Conservation (phyloP, 2,329 filamentous ascomycete species). For the Diaporthe humulicola region DNA sequence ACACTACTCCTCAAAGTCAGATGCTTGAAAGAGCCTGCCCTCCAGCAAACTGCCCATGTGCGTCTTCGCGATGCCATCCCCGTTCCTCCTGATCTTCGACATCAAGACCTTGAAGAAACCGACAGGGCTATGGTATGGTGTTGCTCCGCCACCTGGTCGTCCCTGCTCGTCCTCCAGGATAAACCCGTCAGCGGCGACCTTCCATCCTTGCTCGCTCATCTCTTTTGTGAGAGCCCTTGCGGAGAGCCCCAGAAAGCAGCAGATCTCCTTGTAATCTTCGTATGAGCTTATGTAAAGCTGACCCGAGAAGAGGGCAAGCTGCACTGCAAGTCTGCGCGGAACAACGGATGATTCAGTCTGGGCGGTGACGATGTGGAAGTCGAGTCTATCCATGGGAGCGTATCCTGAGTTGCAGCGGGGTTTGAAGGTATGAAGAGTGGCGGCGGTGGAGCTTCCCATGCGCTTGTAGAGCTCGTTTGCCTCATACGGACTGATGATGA, state of each 20-base stretch:
- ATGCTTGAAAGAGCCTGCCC: constrained; percentile 38
- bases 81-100: constrained; percentile 52
- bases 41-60: constrained; percentile 56
- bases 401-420: constrained; percentile 46
- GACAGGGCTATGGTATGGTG: constrained; percentile 48
- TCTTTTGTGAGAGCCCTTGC: constrained; percentile 42
- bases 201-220: constrained; percentile 8
- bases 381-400: constrained; percentile 59
- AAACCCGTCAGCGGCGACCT: constrained; percentile 51
- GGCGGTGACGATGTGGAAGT: constrained; percentile 56
- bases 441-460: constrained; percentile 53
- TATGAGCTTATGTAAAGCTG: constrained; percentile 72
- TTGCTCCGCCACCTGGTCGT: constrained; percentile 43
- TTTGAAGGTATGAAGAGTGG: constrained; percentile 66
- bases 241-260: constrained; percentile 64
- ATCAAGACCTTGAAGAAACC: constrained; percentile 54
- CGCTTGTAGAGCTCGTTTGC: constrained; percentile 62
- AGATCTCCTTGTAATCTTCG: constrained; percentile 66
- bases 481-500: constrained; percentile 74
- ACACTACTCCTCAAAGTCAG: constrained; percentile 4
- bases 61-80: constrained; percentile 55
- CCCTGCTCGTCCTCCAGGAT: constrained; percentile 43
- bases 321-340: constrained; percentile 24
- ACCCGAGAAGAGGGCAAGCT: constrained; percentile 76
- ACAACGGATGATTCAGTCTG: constrained; percentile 37